phyloP scores from a whole-genome alignment of 129 eudicot genomes.

The Arctium lappa region DNA sequence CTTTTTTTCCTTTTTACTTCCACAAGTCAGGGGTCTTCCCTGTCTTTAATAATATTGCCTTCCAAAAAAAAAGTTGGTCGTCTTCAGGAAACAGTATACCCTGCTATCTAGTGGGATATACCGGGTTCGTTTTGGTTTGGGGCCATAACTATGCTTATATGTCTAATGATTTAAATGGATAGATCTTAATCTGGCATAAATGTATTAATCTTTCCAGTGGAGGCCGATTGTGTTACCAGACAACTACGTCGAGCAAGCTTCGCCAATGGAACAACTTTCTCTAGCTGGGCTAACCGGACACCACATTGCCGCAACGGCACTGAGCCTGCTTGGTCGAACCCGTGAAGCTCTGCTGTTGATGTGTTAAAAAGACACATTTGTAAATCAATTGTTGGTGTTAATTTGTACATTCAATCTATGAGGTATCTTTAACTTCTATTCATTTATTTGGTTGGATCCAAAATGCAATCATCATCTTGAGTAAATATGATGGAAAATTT shows the following conservation, averaged over 20 bases:
- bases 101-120: no score
- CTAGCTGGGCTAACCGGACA: constrained; percentile 82
- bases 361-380: constrained; percentile 36
- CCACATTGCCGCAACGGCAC: constrained; percentile 93
- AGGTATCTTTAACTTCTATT: neutral
- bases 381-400: neutral
- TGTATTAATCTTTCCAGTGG: constrained; percentile 53
- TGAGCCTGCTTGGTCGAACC: constrained; percentile 86
- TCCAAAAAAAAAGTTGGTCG: no score
- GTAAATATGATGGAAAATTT: constrained; percentile 22
- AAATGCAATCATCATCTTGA: neutral
- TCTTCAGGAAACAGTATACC: no score
- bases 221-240: constrained; percentile 91
- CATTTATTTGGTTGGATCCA: constrained; percentile 12
- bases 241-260: constrained; percentile 79
- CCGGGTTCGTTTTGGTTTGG: neutral
- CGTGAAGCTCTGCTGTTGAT: constrained; percentile 93
- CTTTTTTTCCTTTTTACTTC: neutral
- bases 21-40: neutral
- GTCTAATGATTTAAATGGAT: neutral
- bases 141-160: neutral
- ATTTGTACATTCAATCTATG: constrained; percentile 6
- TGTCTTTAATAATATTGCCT: no score
- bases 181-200: neutral
- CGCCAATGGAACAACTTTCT: constrained; percentile 76